Conservation (phyloP, 148 eudicot species). For the Vaccinium darrowii region DNA sequence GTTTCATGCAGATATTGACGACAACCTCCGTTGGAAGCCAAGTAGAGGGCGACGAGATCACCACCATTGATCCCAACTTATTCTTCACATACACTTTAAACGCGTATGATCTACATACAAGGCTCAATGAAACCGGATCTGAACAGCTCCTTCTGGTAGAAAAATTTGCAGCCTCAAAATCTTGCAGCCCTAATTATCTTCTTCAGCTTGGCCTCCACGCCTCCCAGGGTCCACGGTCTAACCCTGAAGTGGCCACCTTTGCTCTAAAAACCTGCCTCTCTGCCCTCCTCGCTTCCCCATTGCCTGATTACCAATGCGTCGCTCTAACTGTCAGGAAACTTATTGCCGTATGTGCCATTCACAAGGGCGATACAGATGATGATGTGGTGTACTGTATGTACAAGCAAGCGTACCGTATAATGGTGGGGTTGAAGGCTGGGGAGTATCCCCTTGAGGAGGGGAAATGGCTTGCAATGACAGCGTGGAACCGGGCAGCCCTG, state of each 20-base stretch:
- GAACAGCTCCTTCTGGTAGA: constrained; percentile 60
- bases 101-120: constrained; percentile 72
- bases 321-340: constrained; percentile 68
- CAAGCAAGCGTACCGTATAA: constrained; percentile 81
- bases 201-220: constrained; percentile 76
- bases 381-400: constrained; percentile 57
- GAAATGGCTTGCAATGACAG: constrained; percentile 93
- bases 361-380: constrained; percentile 68
- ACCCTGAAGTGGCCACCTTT: constrained; percentile 73
- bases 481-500: constrained; percentile 93
- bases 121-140: constrained; percentile 50
- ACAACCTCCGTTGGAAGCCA: constrained; percentile 38
- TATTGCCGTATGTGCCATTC: constrained; percentile 42
- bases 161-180: constrained; percentile 61
- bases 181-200: constrained; percentile 70
- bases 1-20: constrained; percentile 54
- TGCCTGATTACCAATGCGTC: constrained; percentile 68
- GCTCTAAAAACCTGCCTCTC: constrained; percentile 69
- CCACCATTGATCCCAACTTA: constrained; percentile 47
- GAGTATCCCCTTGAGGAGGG: constrained; percentile 82
- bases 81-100: constrained; percentile 55
- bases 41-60: constrained; percentile 36
- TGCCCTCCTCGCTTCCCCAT: constrained; percentile 58
- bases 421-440: constrained; percentile 88
- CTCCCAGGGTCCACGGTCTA: constrained; percentile 61